Conservation (phyloP, 306 rosid genomes). For the Coriaria nepalensis region DNA sequence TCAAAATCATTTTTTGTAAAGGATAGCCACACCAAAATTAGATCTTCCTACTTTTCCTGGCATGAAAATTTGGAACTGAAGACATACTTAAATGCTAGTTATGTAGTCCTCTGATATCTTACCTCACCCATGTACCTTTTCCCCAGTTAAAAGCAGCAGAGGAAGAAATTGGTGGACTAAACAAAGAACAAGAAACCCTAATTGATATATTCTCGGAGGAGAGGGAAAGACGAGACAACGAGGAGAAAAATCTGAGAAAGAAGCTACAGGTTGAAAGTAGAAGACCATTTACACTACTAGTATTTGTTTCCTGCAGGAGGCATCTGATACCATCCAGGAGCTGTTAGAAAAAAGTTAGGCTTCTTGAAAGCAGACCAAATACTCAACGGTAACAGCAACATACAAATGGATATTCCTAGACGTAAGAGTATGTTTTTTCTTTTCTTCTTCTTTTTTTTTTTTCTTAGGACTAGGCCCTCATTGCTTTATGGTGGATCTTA, state of each 20-base stretch:
- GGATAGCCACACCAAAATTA: too few relatives aligned
- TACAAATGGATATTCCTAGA: too few relatives aligned
- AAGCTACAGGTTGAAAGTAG: conserved; percentile 43
- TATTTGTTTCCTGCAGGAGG: conserved; percentile 34
- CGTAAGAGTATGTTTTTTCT: too few relatives aligned
- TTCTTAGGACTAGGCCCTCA: too few relatives aligned
- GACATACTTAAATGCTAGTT: too few relatives aligned
- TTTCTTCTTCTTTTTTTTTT: too few relatives aligned
- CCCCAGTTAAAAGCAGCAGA: conserved; percentile 43
- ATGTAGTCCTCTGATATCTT: too few relatives aligned
- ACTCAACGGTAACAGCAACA: too few relatives aligned
- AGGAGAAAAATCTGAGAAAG: conserved; percentile 53
- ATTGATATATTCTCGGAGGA: conserved; percentile 76
- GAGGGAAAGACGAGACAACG: conserved; percentile 59
- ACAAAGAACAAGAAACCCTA: conserved; percentile 62
- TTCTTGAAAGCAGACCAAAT: conserved; percentile 29
- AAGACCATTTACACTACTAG: conserved; percentile 2
- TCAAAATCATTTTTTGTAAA: too few relatives aligned
- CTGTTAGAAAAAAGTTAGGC: conserved; percentile 43
- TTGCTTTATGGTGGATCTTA: too few relatives aligned
- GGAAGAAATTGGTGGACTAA: conserved; percentile 45
- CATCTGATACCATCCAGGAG: conserved; percentile 60
- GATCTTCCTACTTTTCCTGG: too few relatives aligned
- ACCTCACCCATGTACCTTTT: neutral
- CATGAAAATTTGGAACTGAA: too few relatives aligned